Conservation (phyloP, 2,329 filamentous ascomycete species). For the Setomelanomma holmii region DNA sequence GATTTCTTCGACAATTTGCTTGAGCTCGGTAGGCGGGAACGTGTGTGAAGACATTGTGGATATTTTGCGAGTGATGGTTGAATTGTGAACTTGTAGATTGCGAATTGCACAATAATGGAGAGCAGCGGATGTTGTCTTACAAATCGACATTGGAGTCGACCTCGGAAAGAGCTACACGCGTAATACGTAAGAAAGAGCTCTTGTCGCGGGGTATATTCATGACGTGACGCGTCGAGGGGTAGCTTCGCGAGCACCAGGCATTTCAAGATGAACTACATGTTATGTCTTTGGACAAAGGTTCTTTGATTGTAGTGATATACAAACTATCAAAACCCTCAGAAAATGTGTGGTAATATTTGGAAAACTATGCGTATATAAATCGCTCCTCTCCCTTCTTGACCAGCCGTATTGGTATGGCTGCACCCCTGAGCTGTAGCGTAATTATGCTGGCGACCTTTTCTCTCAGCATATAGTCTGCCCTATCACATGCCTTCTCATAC, state of each 20-base stretch:
- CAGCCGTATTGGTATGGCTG: slow-evolving; percentile 70
- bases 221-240: slow-evolving; percentile 29
- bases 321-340: too few relatives aligned
- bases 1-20: slow-evolving; percentile 57
- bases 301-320: too few relatives aligned
- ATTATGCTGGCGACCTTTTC: slow-evolving; percentile 67
- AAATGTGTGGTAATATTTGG: too few relatives aligned
- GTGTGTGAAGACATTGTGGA: slow-evolving; percentile 32
- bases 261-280: not conserved
- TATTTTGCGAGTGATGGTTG: not conserved
- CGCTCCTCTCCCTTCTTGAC: slow-evolving; percentile 74
- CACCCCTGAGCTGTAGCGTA: slow-evolving; percentile 72
- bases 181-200: not conserved
- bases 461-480: slow-evolving; percentile 60
- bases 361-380: slow-evolving; percentile 55
- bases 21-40: slow-evolving; percentile 54
- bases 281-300: too few relatives aligned
- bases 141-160: slow-evolving; percentile 2
- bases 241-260: slow-evolving; percentile 3
- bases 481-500: slow-evolving; percentile 68
- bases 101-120: slow-evolving; percentile 2
- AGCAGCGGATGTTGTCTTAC: slow-evolving; percentile 4
- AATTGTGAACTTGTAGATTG: not conserved
- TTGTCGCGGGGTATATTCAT: slow-evolving; percentile 22
- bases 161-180: not conserved